Evolutionary conservation across 2,329 filamentous ascomycete species (phyloP), one percentile per base, ranked within the genome.

Genomic region (Dothidotthia symphoricarpi): DNA sequence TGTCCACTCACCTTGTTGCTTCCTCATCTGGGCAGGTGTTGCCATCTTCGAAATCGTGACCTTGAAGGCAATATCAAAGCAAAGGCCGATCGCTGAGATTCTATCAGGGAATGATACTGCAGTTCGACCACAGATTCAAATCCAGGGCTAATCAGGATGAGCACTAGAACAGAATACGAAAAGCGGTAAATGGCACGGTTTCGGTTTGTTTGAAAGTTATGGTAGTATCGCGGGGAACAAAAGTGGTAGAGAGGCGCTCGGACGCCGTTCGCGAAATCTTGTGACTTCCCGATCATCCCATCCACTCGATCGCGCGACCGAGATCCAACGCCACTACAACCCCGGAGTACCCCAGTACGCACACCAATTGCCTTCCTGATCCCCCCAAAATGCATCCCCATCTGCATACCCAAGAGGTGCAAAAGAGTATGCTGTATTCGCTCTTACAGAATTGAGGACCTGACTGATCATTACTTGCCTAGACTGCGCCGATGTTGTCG

Each of bases 401-500:
- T 73, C 75, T 98, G 2, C 90, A 97, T 65, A 95, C 88, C 17
- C 88, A 93, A 66, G 85, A 95, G 64, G 95, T 95, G 57, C 61
- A 64, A 32, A 76, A 80, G 55, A 90, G 91, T 95, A 78, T 28
- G 71, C 66, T 29, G 61, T 25, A 35, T 33, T 37, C 16, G 33
- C 32, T 36, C 27, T 25, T 22, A 31, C 41, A 32, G 12, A n/a
- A 26, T 44, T 39, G 37, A 42, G 45, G 44, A 36, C n/a, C 32
- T 27, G 27, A 32, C 30, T 22, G 24, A 28, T 24, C 8, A 6
- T 3, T 12, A 31, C 24, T 48, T 46, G 31, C 29, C 41, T 24
- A 98, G 93, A 85, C 61, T 98, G 93, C 78, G 88, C 91, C 69
- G 89, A 95, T 55, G 81, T 98, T 66, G 95, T 97, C 82, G 83